Base-by-base conservation (phyloP, 495 filamentous ascomycete species). In the Podospora conica region DNA sequence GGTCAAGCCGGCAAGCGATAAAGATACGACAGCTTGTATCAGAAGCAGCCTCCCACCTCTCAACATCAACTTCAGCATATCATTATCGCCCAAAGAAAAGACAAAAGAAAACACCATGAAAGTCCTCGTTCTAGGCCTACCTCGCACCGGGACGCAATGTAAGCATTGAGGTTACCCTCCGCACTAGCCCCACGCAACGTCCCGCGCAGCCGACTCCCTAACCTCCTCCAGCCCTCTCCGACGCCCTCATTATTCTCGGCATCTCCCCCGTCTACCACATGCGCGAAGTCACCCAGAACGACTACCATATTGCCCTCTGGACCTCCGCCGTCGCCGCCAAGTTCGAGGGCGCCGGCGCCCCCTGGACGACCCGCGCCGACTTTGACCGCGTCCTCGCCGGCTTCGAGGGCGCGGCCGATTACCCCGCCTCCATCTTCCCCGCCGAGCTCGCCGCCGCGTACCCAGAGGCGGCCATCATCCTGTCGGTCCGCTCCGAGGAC, bases 401-500 rank as follows among this genome's bases (percentile, higher is more conserved):
- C 31, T 74, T 66, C 40, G 70, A 74, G 66, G 73, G 64, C 61
- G 67, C 71, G 6, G 65, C 67, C 68, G 72, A 81, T 69, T 73
- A 76, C 67, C 75, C 79, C 3, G 73, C 72, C 21, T 70, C 77
- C 61, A 74, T 79, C 62, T 81, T 81, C 69, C 65, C 73, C 11
- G 74, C 74, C 53, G 78, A 82, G 62, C 74, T 81, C 27, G 71
- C 74, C 33, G 66, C 66, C 28, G 75, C 78, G 11, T 80, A 78
- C 69, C 80, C 75, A 1, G 77, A 81, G 22, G 81, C 80, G 11
- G 73, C 75, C 66, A 72, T 84, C 33, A 75, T 84, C 56, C 71
- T 83, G 10, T 76, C 74, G 2, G 61, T 73, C 21, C 75, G 81
- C 12, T 65, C 72, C 55, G 75, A 75, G 22, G 74, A 82, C 67